These are phyloP conservation scores for Streptanthus diversifolius DNA, from an alignment of 345 rosid species.

Conservation along the genomic window DNA sequence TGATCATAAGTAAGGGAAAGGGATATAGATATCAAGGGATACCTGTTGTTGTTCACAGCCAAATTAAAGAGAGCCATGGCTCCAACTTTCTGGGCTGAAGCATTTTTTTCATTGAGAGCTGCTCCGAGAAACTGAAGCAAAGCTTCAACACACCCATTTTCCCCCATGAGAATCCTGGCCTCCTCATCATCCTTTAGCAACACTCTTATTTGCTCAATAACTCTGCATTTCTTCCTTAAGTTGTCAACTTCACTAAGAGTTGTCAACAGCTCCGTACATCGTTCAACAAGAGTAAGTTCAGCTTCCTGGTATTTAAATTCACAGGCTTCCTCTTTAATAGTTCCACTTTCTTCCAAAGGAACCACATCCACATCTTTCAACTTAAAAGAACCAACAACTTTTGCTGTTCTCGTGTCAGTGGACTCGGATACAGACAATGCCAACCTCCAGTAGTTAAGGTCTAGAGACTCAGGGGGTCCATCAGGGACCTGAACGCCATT, in stretches of 20 bases:
- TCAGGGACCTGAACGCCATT: conserved; percentile 70
- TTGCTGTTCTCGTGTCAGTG: conserved; percentile 49
- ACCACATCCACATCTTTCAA: conserved; percentile 61
- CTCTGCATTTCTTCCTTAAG: conserved; percentile 52
- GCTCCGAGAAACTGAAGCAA: conserved; percentile 61
- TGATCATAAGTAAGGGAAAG: not conserved
- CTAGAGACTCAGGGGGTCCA: conserved; percentile 84
- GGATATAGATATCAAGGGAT: not conserved
- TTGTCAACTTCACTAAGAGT: conserved; percentile 51
- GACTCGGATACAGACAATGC: conserved; percentile 70
- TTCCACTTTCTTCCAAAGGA: conserved; percentile 66
- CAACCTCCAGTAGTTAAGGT: conserved; percentile 88
- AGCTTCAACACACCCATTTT: conserved; percentile 78
- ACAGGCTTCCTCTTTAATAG: conserved; percentile 48
- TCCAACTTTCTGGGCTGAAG: conserved; percentile 64
- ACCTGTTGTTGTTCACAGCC: conserved; percentile 94
- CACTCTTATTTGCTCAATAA: conserved; percentile 62
- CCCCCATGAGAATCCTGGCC: conserved; percentile 80
- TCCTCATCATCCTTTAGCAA: conserved; percentile 87
- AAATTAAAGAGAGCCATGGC: conserved; percentile 98
- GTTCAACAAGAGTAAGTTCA: conserved; percentile 41
- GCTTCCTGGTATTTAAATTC: conserved; percentile 43
- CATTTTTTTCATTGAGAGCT: conserved; percentile 48
- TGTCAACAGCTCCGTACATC: conserved; percentile 45
- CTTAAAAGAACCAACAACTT: conserved; percentile 43